Evolutionary conservation across 1,284 basidiomycete genomes (phyloP).

Genomic region (Naganishia sp.): DNA sequence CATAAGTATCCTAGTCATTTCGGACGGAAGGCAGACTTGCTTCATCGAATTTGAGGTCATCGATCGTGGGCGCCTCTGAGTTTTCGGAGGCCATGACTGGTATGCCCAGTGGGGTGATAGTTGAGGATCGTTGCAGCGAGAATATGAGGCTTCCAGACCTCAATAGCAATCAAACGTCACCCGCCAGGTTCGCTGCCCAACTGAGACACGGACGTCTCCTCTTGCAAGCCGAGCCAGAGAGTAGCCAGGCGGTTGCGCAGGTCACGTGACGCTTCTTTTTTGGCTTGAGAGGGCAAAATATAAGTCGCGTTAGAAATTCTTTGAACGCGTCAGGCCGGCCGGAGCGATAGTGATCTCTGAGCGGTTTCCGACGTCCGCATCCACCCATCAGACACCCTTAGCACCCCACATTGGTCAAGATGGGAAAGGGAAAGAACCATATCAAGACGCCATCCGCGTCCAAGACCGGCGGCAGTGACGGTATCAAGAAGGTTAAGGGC

Average conservation of each 20-base stretch:
- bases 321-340: background rate
- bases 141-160: background rate
- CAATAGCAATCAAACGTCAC: background rate
- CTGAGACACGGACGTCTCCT: background rate
- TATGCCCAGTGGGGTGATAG: background rate
- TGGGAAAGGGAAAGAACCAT: slow-evolving; percentile 55
- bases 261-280: slow-evolving; percentile 2
- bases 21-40: background rate
- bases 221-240: background rate
- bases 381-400: background rate
- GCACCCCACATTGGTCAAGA: slow-evolving; percentile 32
- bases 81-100: slow-evolving; percentile 15
- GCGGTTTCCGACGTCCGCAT: slow-evolving; percentile 14
- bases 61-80: background rate
- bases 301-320: background rate
- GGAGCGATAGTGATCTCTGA: slow-evolving; percentile 4
- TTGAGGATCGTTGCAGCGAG: too few species aligned
- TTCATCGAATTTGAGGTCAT: slow-evolving; percentile 15
- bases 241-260: background rate
- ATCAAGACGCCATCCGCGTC: slow-evolving; percentile 38
- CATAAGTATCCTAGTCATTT: too few species aligned
- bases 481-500: slow-evolving; percentile 71
- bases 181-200: background rate
- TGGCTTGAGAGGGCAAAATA: slow-evolving; percentile 3
- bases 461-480: slow-evolving; percentile 39